These are phyloP conservation scores for Pleurotus pulmonarius DNA, from an alignment of 768 basidiomycete genomes.

Conservation along the genomic window DNA sequence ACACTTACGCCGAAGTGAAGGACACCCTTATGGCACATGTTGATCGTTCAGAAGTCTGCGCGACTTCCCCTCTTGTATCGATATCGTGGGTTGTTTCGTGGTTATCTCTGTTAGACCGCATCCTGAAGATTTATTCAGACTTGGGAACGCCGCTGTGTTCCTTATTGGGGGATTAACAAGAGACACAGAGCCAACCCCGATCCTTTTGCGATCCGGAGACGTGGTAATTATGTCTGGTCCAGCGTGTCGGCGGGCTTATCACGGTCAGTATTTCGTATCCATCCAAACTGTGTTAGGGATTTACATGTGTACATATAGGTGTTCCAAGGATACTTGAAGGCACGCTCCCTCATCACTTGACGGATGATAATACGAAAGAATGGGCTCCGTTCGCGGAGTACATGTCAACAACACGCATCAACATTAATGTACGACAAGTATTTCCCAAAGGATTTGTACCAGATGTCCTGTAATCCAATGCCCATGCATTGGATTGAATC, in stretches of 20 bases:
- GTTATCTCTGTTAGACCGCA: background rate
- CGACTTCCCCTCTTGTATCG: slow-evolving; percentile 88
- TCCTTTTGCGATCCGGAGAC: slow-evolving; percentile 90
- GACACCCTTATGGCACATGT: slow-evolving; percentile 97
- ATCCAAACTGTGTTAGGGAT: no score
- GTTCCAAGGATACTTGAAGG: slow-evolving; percentile 85
- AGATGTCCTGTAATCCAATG: background rate
- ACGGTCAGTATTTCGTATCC: slow-evolving; percentile 53
- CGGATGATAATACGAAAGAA: slow-evolving; percentile 26
- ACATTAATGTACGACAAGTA: slow-evolving; percentile 89
- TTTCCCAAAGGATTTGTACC: slow-evolving; percentile 69
- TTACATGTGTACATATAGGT: slow-evolving; percentile 34
- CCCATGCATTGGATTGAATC: background rate
- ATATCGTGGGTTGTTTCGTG: slow-evolving; percentile 66
- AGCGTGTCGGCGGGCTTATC: slow-evolving; percentile 81
- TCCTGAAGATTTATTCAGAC: slow-evolving; percentile 35
- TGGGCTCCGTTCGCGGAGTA: slow-evolving; percentile 68
- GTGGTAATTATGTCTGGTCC: slow-evolving; percentile 91
- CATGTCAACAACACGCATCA: slow-evolving; percentile 70
- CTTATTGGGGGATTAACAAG: slow-evolving; percentile 84
- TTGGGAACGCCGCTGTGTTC: slow-evolving; percentile 88
- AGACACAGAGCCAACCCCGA: slow-evolving; percentile 70
- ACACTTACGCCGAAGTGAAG: slow-evolving; percentile 23
- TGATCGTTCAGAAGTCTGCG: slow-evolving; percentile 94
- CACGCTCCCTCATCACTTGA: slow-evolving; percentile 66